phyloP scores from a whole-genome alignment of 139 green algal species.

The Eudorina sp. region DNA sequence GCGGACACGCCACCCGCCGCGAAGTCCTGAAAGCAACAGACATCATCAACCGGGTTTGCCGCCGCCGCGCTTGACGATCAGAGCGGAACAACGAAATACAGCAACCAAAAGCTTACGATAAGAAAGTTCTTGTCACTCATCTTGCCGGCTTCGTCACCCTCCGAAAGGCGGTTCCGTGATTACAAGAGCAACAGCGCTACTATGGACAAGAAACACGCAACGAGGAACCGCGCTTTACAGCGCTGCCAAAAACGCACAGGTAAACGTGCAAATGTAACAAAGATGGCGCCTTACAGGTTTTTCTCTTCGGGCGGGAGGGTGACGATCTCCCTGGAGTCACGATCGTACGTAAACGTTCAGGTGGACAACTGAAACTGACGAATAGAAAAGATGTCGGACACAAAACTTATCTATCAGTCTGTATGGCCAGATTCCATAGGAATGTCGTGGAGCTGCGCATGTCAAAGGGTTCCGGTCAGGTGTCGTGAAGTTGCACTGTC shows the following conservation, averaged over 20 bases:
- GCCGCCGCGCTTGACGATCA: not conserved
- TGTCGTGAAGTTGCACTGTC: no score
- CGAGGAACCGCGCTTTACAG: not conserved
- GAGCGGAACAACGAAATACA: not conserved
- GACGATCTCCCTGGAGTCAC: no score
- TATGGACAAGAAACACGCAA: not conserved
- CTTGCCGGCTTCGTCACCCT: not conserved
- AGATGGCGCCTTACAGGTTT: no score
- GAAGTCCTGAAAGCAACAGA: conserved; percentile 58
- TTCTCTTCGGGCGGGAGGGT: no score
- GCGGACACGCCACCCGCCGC: conserved; percentile 74
- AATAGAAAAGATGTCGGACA: no score
- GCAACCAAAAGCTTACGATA: conserved; percentile 18
- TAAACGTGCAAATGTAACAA: not conserved
- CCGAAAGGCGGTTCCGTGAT: conserved; percentile 28
- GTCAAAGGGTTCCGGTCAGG: no score
- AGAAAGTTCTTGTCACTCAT: conserved; percentile 51
- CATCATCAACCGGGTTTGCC: not conserved
- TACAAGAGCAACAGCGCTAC: not conserved
- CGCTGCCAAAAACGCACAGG: not conserved
- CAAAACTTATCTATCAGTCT: no score
- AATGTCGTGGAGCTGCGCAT: no score
- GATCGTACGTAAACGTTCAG: no score
- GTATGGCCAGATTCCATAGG: no score
- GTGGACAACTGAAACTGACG: no score